Evolutionary conservation across 1,284 basidiomycete species (phyloP).

Genomic region (Austroboletus rostrupii): DNA sequence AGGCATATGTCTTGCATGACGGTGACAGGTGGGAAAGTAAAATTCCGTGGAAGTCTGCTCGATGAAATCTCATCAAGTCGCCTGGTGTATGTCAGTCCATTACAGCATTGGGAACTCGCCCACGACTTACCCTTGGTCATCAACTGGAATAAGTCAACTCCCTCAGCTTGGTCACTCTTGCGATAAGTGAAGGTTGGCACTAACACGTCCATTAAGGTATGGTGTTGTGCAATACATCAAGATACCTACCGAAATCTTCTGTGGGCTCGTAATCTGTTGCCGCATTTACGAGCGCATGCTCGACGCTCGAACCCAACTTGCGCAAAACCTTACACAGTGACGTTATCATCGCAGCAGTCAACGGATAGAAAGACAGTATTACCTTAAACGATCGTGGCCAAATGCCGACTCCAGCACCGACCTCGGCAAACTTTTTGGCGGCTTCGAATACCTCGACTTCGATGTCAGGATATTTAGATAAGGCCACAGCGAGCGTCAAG

Average conservation of each 20-base stretch:
- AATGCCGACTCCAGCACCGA: slow-evolving; percentile 57
- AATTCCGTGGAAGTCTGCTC: slow-evolving; percentile 41
- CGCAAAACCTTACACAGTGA: slow-evolving; percentile 34
- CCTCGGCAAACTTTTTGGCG: slow-evolving; percentile 41
- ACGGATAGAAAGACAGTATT: too few relatives aligned
- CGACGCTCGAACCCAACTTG: slow-evolving; percentile 40
- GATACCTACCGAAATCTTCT: slow-evolving; percentile 32
- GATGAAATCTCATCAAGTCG: slow-evolving; percentile 38
- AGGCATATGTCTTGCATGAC: slow-evolving; percentile 31
- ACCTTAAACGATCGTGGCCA: slow-evolving; percentile 40
- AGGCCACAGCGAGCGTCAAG: slow-evolving; percentile 37
- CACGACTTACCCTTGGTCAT: slow-evolving; percentile 40
- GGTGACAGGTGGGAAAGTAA: slow-evolving; percentile 34
- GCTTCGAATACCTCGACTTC: slow-evolving; percentile 53
- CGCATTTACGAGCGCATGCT: slow-evolving; percentile 40
- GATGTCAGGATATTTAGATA: slow-evolving; percentile 47
- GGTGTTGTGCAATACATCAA: too few relatives aligned
- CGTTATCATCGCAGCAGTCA: not conserved
- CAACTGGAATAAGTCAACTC: slow-evolving; percentile 44
- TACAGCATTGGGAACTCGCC: not conserved
- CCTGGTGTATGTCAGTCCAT: slow-evolving; percentile 27
- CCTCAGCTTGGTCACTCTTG: slow-evolving; percentile 47
- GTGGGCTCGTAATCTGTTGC: slow-evolving; percentile 36
- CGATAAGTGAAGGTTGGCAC: slow-evolving; percentile 44
- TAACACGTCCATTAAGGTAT: slow-evolving; percentile 13